A percentile compares a stretch with the other conserved stretches of the same genome.
phyloP scores from a whole-genome alignment of 768 basidiomycete genomes.

The Panus rudis region DNA sequence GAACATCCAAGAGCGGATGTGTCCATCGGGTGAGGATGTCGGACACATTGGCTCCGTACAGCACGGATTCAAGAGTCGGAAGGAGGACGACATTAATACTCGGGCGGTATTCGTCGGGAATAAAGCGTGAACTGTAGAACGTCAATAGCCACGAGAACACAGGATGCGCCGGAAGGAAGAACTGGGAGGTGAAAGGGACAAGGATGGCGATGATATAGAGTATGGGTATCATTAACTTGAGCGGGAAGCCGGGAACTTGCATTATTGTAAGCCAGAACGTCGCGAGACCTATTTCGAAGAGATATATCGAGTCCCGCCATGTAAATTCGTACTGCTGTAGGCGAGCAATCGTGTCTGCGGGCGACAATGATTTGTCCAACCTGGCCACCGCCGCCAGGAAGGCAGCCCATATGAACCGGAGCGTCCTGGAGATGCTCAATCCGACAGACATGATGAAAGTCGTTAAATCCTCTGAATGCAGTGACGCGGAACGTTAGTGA shows the following conservation, averaged over 20 bases:
- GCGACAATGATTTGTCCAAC: constrained; percentile 74
- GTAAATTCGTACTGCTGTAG: constrained; percentile 53
- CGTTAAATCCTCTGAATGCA: too few relatives aligned
- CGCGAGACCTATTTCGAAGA: constrained; percentile 58
- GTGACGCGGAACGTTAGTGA: too few relatives aligned
- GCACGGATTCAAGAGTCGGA: constrained; percentile 88
- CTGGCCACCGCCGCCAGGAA: constrained; percentile 49
- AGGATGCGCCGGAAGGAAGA: constrained; percentile 84
- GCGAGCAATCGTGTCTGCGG: constrained; percentile 53
- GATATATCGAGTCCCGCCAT: constrained; percentile 50
- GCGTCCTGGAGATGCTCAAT: constrained; percentile 6
- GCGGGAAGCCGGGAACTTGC: constrained; percentile 59
- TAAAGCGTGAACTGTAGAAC: constrained; percentile 83
- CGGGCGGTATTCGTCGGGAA: constrained; percentile 71
- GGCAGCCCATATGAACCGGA: constrained; percentile 18
- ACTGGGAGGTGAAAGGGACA: constrained; percentile 83
- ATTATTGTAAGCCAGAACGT: constrained; percentile 70
- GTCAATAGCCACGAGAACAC: constrained; percentile 81
- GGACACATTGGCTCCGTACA: constrained; percentile 97
- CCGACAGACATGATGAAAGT: constrained; percentile 3
- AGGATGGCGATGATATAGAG: constrained; percentile 64
- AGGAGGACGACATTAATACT: constrained; percentile 86
- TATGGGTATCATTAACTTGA: constrained; percentile 72
- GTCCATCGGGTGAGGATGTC: constrained; percentile 95
- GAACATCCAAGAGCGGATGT: constrained; percentile 83